Evolutionary conservation across 1,139 yeast genomes (phyloP), one percentile per base, ranked within the genome.

Genomic region (Groenewaldozyma sp.): DNA sequence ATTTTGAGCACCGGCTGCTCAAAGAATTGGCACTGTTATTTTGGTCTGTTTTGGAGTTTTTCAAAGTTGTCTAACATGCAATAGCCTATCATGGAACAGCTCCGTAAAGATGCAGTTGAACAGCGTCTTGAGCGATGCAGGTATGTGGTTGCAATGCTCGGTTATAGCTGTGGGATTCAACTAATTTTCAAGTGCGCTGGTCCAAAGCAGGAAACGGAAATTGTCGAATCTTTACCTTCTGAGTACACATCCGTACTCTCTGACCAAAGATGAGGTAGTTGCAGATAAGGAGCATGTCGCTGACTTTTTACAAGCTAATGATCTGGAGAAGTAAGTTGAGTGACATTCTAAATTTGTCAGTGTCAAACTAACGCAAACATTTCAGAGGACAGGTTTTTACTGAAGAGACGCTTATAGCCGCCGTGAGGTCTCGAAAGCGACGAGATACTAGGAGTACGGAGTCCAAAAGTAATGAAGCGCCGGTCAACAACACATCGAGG

Each of bases 221-320:
- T 59, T 76, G 26, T 64, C 76, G 1, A 79, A 76, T 52, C 57
- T 76, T 19, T 76, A 72, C 51, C 71, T 74, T 45, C 67, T 76
- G 3, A 69, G 78, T 1, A 61, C 68, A 35, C 55, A 64, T 27
- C 74, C 73, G 3, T 53, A 59, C 26, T 69, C 73, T 3, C 59
- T 68, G 27, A 59, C 70, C 11, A 48, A 50, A 31, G 67, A 44
- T 37, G 65, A 53, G 39, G 51, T 55, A 49, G 59, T 50, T 13
- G 58, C 48, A 22, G 57, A 67, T 27, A 70, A 67, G 47, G 68
- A 64, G 36, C 59, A 59, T 14, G 46, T 71, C 18, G 54, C 58
- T 58, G 61, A 65, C 2, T 70, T 70, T 47, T 49, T 71, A 34
- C 71, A 66, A 45, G 61, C 61, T 45, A 69, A 69, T 45, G 74